Base-by-base conservation (phyloP, 1,284 basidiomycete genomes). In the Gymnopus androsaceus region DNA sequence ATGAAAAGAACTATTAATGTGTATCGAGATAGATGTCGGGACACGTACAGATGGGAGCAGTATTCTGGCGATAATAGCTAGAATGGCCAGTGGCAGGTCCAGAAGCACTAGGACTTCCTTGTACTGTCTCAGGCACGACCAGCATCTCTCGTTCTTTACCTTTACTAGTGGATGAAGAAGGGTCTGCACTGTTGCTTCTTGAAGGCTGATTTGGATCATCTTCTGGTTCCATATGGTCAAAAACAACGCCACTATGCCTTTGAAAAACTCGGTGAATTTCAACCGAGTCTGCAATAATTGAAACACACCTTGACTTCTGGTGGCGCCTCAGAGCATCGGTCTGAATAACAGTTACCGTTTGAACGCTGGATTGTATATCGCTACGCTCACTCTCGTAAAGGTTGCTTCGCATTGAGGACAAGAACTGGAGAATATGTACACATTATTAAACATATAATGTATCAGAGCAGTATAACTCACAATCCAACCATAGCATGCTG, bases 321-420 rank as follows among this genome's bases (percentile, higher is more conserved):
- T 85, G 83, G 63, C 83, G 73, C 50, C 80, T 74, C 38, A 84
- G 71, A 14, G 83, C 83, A 67, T 85, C 83, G 28, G 82, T 80
- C 83, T 85, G 53, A 40, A 46, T 31, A 21, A 19, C 55, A 53
- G 38, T 23, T n/a, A 17, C 25, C 9, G 21, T 7, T 11, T 36
- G n/a, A 41, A 51, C 30, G 21, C 27, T 38, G 45, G 51, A 60
- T 37, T 58, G 36, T 55, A 41, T 40, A 47, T 36, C 19, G 38
- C 53, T 34, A 30, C 28, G 78, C 84, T 67, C 68, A 88, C 87
- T 69, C 87, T 74, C 45, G 88, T 90, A 66, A 90, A 90, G 23
- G 82, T 83, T 38, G 88, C 85, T 64, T 89, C 86, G 60, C 87
- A 90, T 64, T 89, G 86, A 3, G 87, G 86, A 70, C 87, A 90